These are phyloP conservation scores for Maudiozyma saulgeensis DNA, from an alignment of 805 yeast species.

Conservation along the genomic window DNA sequence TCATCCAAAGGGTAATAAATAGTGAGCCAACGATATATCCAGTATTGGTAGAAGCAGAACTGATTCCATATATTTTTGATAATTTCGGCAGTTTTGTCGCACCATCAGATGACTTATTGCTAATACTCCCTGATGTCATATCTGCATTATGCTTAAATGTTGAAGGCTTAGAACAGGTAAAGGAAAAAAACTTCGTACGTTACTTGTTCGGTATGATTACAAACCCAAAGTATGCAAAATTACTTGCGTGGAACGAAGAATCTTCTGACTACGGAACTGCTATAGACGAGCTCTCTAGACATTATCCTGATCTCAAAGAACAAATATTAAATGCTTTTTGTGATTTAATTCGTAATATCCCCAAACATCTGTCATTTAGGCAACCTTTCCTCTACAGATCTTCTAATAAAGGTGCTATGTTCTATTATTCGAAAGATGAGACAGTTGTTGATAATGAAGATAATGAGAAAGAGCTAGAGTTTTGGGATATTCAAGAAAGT, in stretches of 20 bases:
- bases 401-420: slow-evolving; percentile 27
- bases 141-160: slow-evolving; percentile 77
- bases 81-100: slow-evolving; percentile 47
- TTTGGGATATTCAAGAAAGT: slow-evolving; percentile 45
- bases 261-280: slow-evolving; percentile 52
- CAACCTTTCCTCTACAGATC: slow-evolving; percentile 37
- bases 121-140: slow-evolving; percentile 60
- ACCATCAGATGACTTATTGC: slow-evolving; percentile 48
- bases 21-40: slow-evolving; percentile 86
- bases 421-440: slow-evolving; percentile 37
- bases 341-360: slow-evolving; percentile 36
- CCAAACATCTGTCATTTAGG: slow-evolving; percentile 32
- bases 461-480: slow-evolving; percentile 32
- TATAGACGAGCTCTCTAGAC: slow-evolving; percentile 75
- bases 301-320: slow-evolving; percentile 66
- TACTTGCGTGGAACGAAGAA: slow-evolving; percentile 43
- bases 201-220: slow-evolving; percentile 44
- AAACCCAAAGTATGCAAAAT: slow-evolving; percentile 41
- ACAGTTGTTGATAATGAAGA: slow-evolving; percentile 35
- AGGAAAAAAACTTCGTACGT: slow-evolving; percentile 32
- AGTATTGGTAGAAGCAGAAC: slow-evolving; percentile 67
- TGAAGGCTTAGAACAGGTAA: slow-evolving; percentile 56
- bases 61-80: slow-evolving; percentile 54
- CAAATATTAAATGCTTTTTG: slow-evolving; percentile 42
- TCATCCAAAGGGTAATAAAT: slow-evolving; percentile 64